phyloP scores from a whole-genome alignment of 2,329 filamentous ascomycete species.

The Huntiella savannae region DNA sequence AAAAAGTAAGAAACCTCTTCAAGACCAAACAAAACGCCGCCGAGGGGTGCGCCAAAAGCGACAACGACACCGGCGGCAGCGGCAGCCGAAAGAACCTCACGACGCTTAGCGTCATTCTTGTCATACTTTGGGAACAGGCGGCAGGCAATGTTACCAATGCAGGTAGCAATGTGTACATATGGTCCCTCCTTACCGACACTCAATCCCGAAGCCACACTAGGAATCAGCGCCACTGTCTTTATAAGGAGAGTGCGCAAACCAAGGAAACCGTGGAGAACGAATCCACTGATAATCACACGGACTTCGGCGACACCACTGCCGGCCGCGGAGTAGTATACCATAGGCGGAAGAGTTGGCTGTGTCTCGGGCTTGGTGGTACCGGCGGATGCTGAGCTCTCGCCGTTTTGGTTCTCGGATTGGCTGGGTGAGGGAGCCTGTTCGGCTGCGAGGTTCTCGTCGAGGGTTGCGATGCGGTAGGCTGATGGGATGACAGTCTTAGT shows the following conservation, averaged over 20 bases:
- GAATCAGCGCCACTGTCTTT: constrained; percentile 64
- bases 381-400: constrained; percentile 15
- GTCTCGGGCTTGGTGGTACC: constrained; percentile 19
- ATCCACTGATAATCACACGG: constrained; percentile 92
- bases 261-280: constrained; percentile 88
- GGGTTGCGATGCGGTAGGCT: constrained; percentile 63
- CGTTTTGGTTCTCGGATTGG: constrained; percentile 20
- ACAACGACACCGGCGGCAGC: constrained; percentile 85
- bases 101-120: constrained; percentile 78
- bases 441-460: constrained; percentile 84
- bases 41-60: constrained; percentile 74
- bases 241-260: constrained; percentile 71
- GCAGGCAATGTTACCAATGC: constrained; percentile 86
- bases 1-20: constrained; percentile 98
- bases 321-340: constrained; percentile 89
- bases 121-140: constrained; percentile 91
- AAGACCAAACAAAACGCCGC: constrained; percentile 77
- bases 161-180: constrained; percentile 93
- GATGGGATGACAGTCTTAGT: constrained; percentile 94
- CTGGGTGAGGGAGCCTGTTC: constrained; percentile 26
- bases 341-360: constrained; percentile 35
- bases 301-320: constrained; percentile 95
- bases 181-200: constrained; percentile 89
- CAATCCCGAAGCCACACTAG: constrained; percentile 81
- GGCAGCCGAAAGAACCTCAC: constrained; percentile 83